Evolutionary conservation across 2,329 filamentous ascomycete genomes (phyloP), one percentile per base, ranked within the genome.

Genomic region (Pseudodiploospora longispora): DNA sequence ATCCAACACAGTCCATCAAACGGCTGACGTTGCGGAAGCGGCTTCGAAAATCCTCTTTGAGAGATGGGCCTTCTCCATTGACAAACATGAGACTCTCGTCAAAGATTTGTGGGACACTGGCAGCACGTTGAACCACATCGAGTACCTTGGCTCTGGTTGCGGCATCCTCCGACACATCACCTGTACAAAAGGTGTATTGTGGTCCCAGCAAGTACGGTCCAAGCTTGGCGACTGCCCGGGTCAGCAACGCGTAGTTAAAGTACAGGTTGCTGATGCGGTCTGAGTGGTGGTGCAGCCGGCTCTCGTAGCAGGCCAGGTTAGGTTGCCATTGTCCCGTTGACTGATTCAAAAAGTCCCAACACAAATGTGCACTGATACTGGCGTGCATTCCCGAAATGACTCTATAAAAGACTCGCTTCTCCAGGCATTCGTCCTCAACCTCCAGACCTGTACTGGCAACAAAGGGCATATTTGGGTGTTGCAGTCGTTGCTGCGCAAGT

Each of bases 391-490:
- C 93, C 41, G 89, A 95, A 50, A 98, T 81, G 50, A 98, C 82
- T 6, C 90, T 80, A 67, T 97, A 93, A 64, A 98, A 98, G 33
- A 97, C 93, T n/a, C 93, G 85, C 75, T 98, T 97, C 71, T 98
- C 93, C 27, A 98, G 70, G 58, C 93, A 98, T 59, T 95, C 87
- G 54, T 96, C 90, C 53, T 95, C 89, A 39, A 82, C 74, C 52
- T 93, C 86, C 40, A 91, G 71, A 0, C 78, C 76, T 6, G 78
- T 79, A 55, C 77, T 76, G 40, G 80, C 74, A 39, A 81, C 74
- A 40, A 82, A 79, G 1, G 75, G 74, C 3, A 73, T 73, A 47
- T 78, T 73, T 29, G 76, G 73, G 35, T 70, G 57, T 28, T 58
- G 49, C 31, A 59, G 54, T 4, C 63, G 63, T 40, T 64, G 57